Conservation (phyloP, 164 flowering plant genomes). For the Litsea cubeba region DNA sequence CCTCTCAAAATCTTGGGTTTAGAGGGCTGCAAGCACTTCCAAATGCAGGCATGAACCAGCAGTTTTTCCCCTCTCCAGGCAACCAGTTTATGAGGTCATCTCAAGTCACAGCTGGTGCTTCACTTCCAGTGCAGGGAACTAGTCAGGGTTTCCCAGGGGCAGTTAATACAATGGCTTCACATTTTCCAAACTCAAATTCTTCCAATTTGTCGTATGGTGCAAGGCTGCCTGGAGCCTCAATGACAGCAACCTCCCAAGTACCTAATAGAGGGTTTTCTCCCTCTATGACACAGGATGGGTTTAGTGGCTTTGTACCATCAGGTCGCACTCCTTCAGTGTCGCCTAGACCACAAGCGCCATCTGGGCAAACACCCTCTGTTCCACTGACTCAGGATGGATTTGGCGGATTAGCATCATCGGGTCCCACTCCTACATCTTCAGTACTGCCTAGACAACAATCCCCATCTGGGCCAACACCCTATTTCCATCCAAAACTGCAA, state of each 20-base stretch:
- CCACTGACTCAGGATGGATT: constrained; percentile 20
- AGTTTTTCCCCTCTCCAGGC: constrained; percentile 43
- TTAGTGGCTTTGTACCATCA: constrained; percentile 19
- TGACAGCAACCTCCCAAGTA: constrained; percentile 36
- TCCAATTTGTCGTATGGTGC: constrained; percentile 40
- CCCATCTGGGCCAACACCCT: not conserved
- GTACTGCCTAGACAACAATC: not conserved
- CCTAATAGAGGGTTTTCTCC: constrained; percentile 35
- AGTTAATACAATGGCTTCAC: constrained; percentile 25
- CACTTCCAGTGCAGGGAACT: constrained; percentile 38
- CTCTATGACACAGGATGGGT: constrained; percentile 23
- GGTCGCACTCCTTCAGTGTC: constrained; percentile 24
- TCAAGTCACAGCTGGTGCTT: constrained; percentile 33
- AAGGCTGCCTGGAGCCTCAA: constrained; percentile 26
- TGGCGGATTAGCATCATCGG: constrained; percentile 1
- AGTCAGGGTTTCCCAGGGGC: constrained; percentile 38
- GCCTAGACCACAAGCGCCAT: constrained; percentile 21
- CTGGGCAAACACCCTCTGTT: constrained; percentile 24
- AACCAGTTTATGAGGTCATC: constrained; percentile 50
- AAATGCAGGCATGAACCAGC: constrained; percentile 34
- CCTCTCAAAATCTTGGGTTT: constrained; percentile 49
- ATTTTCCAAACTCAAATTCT: constrained; percentile 32
- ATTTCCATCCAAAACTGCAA: constrained; percentile 27
- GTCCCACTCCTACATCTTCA: not conserved
- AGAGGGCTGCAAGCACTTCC: constrained; percentile 48